These are phyloP conservation scores for Claviceps cyperi DNA, from an alignment of 2,329 filamentous ascomycete genomes.

Conservation along the genomic window DNA sequence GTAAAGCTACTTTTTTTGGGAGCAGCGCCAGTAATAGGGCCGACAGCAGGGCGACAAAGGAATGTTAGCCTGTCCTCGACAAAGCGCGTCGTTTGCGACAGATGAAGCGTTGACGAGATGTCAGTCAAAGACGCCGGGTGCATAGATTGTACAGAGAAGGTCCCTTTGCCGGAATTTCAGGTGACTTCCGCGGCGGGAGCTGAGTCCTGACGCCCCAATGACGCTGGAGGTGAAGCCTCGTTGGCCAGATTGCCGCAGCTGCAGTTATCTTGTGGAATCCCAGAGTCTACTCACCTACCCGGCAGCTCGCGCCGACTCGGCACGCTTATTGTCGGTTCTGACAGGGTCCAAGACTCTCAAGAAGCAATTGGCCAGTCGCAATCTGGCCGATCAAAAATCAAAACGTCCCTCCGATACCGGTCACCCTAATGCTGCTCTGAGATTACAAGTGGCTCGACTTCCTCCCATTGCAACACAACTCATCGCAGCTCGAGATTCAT, in stretches of 20 bases:
- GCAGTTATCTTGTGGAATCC: not conserved
- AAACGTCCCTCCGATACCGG: slow-evolving; percentile 6
- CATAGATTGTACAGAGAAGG: not conserved
- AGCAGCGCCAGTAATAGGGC: not conserved
- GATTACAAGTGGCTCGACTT: not conserved
- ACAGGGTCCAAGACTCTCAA: no score
- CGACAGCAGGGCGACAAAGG: not conserved
- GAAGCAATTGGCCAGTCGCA: not conserved
- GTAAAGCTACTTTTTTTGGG: not conserved
- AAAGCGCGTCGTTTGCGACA: not conserved
- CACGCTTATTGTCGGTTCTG: no score
- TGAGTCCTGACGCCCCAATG: not conserved
- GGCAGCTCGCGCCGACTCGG: not conserved
- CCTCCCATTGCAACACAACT: not conserved
- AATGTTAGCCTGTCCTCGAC: not conserved
- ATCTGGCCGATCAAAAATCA: not conserved
- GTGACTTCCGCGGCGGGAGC: not conserved
- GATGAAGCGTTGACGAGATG: not conserved
- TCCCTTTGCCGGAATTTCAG: no score
- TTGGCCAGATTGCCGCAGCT: slow-evolving; percentile 1
- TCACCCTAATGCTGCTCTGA: no score
- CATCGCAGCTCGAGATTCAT: not conserved
- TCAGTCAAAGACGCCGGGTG: not conserved
- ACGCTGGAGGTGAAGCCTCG: not conserved
- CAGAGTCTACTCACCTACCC: not conserved